These are phyloP conservation scores for Tetradesmus obliquus DNA, from an alignment of 139 green algal genomes.

Conservation along the genomic window DNA sequence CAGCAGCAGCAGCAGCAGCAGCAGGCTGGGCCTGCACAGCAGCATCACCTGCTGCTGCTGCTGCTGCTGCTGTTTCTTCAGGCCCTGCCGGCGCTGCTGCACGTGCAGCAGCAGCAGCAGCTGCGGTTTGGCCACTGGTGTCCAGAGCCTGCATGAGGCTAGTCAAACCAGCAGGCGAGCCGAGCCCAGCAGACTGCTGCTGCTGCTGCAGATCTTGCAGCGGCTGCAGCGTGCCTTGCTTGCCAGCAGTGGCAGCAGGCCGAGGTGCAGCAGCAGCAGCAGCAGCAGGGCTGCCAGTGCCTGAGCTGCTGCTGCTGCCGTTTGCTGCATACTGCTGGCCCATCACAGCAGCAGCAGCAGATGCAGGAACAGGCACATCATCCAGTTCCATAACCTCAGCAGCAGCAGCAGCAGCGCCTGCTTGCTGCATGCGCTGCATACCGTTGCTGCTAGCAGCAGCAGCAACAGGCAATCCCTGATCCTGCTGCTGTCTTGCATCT, in stretches of 20 bases:
- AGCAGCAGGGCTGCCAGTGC: not conserved
- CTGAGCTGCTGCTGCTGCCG: not conserved
- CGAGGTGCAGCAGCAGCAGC: not conserved
- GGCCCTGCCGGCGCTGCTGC: not conserved
- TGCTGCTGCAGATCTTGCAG: not conserved
- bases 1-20: not conserved
- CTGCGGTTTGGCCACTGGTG: not conserved
- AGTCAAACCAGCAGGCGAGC: not conserved
- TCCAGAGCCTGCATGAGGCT: constrained; percentile 9
- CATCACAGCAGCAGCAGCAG: not conserved
- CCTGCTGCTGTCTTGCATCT: not conserved
- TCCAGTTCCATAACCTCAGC: not conserved
- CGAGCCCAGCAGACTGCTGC: not conserved
- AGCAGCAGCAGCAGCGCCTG: not conserved
- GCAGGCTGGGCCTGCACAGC: no score
- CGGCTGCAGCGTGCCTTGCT: not conserved
- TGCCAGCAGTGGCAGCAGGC: not conserved
- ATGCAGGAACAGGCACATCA: not conserved
- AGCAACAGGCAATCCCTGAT: not conserved
- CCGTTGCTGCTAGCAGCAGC: not conserved
- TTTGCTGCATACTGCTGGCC: not conserved
- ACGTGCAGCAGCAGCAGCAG: not conserved
- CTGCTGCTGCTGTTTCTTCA: not conserved
- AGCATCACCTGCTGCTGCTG: not conserved
- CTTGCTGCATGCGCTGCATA: not conserved